Evolutionary conservation across 169 alveolate species (phyloP), one percentile per base, ranked within the genome.

Genomic region (Plasmodium gonderi): DNA sequence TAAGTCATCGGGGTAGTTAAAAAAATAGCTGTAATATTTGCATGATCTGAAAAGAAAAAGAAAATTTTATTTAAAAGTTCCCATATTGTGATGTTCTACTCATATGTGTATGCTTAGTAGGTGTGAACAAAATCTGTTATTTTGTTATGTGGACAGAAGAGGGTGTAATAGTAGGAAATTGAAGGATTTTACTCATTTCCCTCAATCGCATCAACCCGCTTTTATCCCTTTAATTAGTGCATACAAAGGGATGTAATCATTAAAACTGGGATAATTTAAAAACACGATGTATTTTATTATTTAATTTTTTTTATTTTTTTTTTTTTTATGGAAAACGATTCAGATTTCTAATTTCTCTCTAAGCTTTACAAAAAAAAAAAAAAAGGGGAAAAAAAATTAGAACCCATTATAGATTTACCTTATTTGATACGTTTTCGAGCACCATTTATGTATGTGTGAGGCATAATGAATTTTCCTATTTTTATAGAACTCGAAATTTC

Each of bases 361-460:
- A n/a, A n/a, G n/a, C n/a, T n/a, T n/a, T n/a, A n/a, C n/a, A n/a
- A n/a, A n/a, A n/a, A n/a, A n/a, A n/a, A n/a, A n/a, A n/a, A n/a
- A n/a, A n/a, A n/a, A n/a, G 36, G 2, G 17, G 72, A 6, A 20
- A 36, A 23, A 60, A 20, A 14, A 20, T 5, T 0, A 1, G 72
- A n/a, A 20, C 29, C 3, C 42, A 23, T n/a, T 23, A 9, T n/a
- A 11, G n/a, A 2, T 1, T 31, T 72, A 89, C 94, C 94, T 78
- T 60, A 89, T 89, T 89, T 89, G 94, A 42, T 89, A 89, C 36
- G 94, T 89, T 51, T 89, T 89, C 12, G 94, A 89, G 54, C 94
- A 89, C 94, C 94, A 89, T 67, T 89, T 89, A 49, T 89, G 94
- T 65, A 89, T 89, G 36, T 89, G 94, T 3, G 94, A 89, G 17